Conservation (phyloP, 2,329 filamentous ascomycete species). For the Monosporascus sp. region DNA sequence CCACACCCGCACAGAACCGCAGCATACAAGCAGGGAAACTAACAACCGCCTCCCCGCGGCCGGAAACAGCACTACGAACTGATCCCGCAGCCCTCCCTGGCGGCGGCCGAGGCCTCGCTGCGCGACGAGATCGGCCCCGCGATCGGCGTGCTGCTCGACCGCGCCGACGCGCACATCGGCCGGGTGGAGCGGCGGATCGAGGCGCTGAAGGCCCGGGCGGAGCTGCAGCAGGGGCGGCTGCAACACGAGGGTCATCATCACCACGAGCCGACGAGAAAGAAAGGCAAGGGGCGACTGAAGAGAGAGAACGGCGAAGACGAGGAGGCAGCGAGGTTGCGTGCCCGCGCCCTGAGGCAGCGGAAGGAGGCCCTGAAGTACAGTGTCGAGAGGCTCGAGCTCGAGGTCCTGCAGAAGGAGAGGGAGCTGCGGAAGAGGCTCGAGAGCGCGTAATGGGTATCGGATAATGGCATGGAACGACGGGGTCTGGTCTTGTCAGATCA, state of each 20-base stretch:
- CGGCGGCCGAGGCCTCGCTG: conserved; percentile 75
- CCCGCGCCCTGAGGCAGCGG: conserved; percentile 65
- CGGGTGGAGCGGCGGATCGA: conserved; percentile 79
- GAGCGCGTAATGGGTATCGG: conserved; percentile 16
- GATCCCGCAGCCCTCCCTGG: conserved; percentile 77
- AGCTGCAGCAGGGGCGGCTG: conserved; percentile 72
- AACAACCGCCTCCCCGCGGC: too few relatives aligned
- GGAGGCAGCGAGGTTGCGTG: conserved; percentile 38
- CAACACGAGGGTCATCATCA: conserved; percentile 25
- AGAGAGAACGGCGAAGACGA: conserved; percentile 43
- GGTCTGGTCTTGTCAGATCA: neutral
- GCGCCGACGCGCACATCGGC: conserved; percentile 78
- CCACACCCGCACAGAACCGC: neutral
- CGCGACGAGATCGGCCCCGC: conserved; percentile 88
- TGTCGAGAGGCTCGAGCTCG: conserved; percentile 78
- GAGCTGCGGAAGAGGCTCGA: conserved; percentile 50
- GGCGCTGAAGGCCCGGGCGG: conserved; percentile 73
- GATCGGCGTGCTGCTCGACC: conserved; percentile 69
- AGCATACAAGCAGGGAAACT: conserved; percentile 1
- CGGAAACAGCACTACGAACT: conserved; percentile 76
- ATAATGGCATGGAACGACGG: neutral
- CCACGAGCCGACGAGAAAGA: neutral
- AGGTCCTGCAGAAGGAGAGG: conserved; percentile 71
- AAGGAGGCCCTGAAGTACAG: conserved; percentile 83
- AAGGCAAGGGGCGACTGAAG: conserved; percentile 4